A percentile compares a stretch with the other conserved stretches of the same genome.
Conservation (phyloP, 805 yeast species). For the Cephaloascus albidus region DNA sequence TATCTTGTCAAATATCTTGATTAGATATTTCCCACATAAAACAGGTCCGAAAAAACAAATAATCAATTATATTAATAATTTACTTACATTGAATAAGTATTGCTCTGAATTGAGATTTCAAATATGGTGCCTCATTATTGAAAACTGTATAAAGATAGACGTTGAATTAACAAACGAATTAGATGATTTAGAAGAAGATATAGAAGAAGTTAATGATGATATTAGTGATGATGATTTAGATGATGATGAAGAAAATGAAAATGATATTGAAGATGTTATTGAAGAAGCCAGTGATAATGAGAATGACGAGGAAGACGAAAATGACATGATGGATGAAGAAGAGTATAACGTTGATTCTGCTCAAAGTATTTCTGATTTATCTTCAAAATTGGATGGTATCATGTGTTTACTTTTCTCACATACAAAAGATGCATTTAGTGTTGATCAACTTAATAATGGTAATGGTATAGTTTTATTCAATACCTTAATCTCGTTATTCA, state of each 20-base stretch:
- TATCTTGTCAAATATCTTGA: slow-evolving; percentile 48
- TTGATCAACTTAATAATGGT: slow-evolving; percentile 44
- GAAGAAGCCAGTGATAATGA: slow-evolving; percentile 22
- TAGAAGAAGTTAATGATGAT: slow-evolving; percentile 39
- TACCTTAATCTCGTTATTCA: slow-evolving; percentile 67
- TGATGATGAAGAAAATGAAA: slow-evolving; percentile 16
- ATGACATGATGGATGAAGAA: slow-evolving; percentile 24
- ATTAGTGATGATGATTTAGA: slow-evolving; percentile 11
- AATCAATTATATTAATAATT: slow-evolving; percentile 56
- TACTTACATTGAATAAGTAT: slow-evolving; percentile 51
- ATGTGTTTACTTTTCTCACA: slow-evolving; percentile 47
- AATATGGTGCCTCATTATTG: slow-evolving; percentile 75
- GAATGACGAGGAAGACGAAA: slow-evolving; percentile 18
- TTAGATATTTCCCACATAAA: slow-evolving; percentile 71
- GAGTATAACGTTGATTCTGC: slow-evolving; percentile 37
- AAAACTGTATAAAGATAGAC: slow-evolving; percentile 76
- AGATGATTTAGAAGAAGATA: slow-evolving; percentile 58
- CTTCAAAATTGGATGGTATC: slow-evolving; percentile 65
- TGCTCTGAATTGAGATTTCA: slow-evolving; percentile 67
- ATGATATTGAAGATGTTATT: slow-evolving; percentile 15
- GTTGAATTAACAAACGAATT: slow-evolving; percentile 81
- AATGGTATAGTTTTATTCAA: slow-evolving; percentile 63
- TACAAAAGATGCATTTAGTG: slow-evolving; percentile 39
- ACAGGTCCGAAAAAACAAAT: slow-evolving; percentile 44
- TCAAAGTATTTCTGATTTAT: slow-evolving; percentile 40